Evolutionary conservation across 495 filamentous ascomycete genomes (phyloP), one percentile per base, ranked within the genome.

Genomic region (Friedmanniomyces simplex): DNA sequence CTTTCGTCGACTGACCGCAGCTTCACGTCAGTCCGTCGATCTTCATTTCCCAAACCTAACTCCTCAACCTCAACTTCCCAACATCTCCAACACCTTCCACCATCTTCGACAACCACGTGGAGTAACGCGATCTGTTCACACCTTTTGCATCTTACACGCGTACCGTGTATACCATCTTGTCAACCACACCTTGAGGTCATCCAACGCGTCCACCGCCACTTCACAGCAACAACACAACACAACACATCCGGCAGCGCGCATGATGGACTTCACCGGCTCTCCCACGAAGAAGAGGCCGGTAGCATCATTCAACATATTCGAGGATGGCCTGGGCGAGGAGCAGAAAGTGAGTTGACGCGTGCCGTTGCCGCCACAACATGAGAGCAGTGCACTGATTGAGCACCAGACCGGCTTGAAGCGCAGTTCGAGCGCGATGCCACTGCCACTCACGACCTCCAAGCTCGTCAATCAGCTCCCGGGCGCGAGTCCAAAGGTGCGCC

Each of bases 361-460:
- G 4, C 30, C 20, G 21, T 42, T 47, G n/a, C 12, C 14, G 30
- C 21, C 43, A 41, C 14, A 14, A 3, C 42, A 22, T 47, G 45
- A 25, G 1, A 21, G 13, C n/a, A 42, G 21, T 2, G 30, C 22
- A 30, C 47, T 52, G 42, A 59, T 55, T 14, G 20, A 10, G 49
- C 11, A 34, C 24, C 39, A 55, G 43, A 22, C 46, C 16, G 21
- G 22, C 41, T 18, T 57, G 24, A 52, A 62, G 59, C 60, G 51
- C 21, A 59, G 32, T 24, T 24, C 52, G 12, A 59, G 55, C 60
- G 36, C 39, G 18, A 14, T 57, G 52, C 60, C 60, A 10, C 16
- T 62, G 39, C 56, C 57, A n/a, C 57, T 76, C 14, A 67, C 70
- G 32, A 69, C 69, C 4, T 73, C 73, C 1, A 77, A 70, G 53